A percentile compares a stretch with the other conserved stretches of the same genome.
phyloP scores from a whole-genome alignment of 768 basidiomycete species.

The Pilatotrama ljubarskyi region DNA sequence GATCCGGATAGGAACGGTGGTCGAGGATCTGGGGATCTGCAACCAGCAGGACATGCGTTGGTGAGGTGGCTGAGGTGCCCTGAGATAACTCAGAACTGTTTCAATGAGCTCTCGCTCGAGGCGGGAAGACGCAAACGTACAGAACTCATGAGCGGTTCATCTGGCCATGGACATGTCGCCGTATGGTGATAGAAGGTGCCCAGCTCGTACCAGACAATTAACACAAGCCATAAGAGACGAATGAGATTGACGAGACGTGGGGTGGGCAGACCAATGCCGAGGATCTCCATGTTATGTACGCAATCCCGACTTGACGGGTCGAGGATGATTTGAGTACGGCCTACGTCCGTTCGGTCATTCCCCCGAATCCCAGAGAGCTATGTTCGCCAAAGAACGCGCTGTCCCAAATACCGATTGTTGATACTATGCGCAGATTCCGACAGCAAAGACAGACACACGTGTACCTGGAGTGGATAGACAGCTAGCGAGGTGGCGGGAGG shows the following conservation, averaged over 20 bases:
- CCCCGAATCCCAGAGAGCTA: too few species aligned
- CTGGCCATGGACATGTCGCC: constrained; percentile 48
- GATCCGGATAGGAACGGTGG: constrained; percentile 67
- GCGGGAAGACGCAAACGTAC: constrained; percentile 11
- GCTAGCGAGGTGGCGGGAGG: background rate
- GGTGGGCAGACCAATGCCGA: background rate
- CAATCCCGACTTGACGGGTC: background rate
- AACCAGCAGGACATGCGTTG: constrained; percentile 70
- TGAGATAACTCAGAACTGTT: constrained; percentile 20
- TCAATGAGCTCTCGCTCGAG: constrained; percentile 10
- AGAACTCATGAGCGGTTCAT: background rate
- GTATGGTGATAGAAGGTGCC: constrained; percentile 51
- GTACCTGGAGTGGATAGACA: background rate
- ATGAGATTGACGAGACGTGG: constrained; percentile 44
- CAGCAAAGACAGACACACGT: too few species aligned
- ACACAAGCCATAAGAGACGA: constrained; percentile 58
- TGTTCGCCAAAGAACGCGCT: too few species aligned
- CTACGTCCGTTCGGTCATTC: background rate
- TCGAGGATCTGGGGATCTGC: constrained; percentile 90
- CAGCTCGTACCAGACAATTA: constrained; percentile 72
- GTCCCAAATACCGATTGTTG: too few species aligned
- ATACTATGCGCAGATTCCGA: too few species aligned
- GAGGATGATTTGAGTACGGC: background rate
- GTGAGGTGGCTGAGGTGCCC: constrained; percentile 1
- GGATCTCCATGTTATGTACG: background rate